A percentile compares a stretch with the other conserved stretches of the same genome.
Evolutionary conservation across 2,329 filamentous ascomycete species (phyloP).

Genomic region (Fonsecaea pugnacius): DNA sequence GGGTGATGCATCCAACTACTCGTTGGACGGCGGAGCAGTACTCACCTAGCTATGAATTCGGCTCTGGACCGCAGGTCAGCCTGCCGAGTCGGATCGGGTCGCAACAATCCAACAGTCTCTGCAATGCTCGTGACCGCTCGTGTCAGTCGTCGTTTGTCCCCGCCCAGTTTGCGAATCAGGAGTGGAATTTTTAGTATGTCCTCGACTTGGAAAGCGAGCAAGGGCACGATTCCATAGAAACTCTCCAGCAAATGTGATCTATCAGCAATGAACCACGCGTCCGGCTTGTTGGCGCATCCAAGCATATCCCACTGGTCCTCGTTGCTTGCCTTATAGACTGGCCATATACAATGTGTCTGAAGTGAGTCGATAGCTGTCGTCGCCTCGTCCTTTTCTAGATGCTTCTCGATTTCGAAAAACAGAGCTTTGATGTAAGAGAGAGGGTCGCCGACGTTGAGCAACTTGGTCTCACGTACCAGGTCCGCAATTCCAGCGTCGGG

Average conservation of each 20-base stretch:
- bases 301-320: constrained; percentile 12
- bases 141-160: constrained; percentile 10
- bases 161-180: constrained; percentile 11
- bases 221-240: constrained; percentile 12
- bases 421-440: constrained; percentile 17
- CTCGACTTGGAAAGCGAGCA: constrained; percentile 16
- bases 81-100: constrained; percentile 2
- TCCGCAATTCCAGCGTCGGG: constrained; percentile 10
- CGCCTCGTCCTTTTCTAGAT: constrained; percentile 16
- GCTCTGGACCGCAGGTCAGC: constrained; percentile 12
- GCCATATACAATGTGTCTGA: constrained; percentile 16
- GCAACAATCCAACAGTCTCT: constrained; percentile 4
- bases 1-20: not conserved
- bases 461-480: constrained; percentile 11
- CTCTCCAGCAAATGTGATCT: constrained; percentile 16
- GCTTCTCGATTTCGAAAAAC: constrained; percentile 16
- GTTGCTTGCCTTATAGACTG: constrained; percentile 2
- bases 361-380: constrained; percentile 8
- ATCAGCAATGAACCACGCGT: constrained; percentile 16
- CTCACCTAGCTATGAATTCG: constrained; percentile 15
- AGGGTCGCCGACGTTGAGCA: constrained; percentile 6
- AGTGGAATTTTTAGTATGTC: constrained; percentile 12
- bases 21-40: not conserved
- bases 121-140: constrained; percentile 19
- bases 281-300: constrained; percentile 6